Evolutionary conservation across 345 rosid species (phyloP).

Genomic region (Gossypium ekmanianum): DNA sequence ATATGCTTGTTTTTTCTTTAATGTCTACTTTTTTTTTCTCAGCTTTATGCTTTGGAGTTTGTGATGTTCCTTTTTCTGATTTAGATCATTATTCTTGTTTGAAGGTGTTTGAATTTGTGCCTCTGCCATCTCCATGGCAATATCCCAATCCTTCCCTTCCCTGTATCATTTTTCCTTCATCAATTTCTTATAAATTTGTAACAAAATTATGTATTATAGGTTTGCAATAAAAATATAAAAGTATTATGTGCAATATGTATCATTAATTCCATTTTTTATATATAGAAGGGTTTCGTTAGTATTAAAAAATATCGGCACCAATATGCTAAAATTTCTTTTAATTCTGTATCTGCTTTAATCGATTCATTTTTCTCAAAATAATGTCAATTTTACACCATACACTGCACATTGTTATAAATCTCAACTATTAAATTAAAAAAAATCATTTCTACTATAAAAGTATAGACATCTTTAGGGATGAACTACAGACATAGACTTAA

Average conservation of each 20-base stretch:
- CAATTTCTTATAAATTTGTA: conserved; percentile 20
- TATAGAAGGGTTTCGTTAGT: too few relatives aligned
- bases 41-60: conserved; percentile 52
- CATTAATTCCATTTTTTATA: too few relatives aligned
- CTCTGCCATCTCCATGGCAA: conserved; percentile 21
- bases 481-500: too few relatives aligned
- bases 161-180: not conserved
- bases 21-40: conserved; percentile 11
- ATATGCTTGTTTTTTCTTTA: conserved; percentile 11
- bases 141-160: conserved; percentile 30
- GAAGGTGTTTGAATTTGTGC: conserved; percentile 50
- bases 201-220: not conserved
- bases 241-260: too few relatives aligned
- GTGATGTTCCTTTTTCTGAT: conserved; percentile 33
- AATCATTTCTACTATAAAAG: too few relatives aligned
- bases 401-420: not conserved
- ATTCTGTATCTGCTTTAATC: not conserved
- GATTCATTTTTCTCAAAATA: not conserved
- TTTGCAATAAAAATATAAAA: not conserved
- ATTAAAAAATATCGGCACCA: not conserved
- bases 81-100: conserved; percentile 48
- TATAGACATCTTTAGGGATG: too few relatives aligned
- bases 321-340: not conserved
- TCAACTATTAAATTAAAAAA: not conserved
- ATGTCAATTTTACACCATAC: not conserved